Conservation (phyloP, 2,329 filamentous ascomycete species). For the Beauveria sp. region DNA sequence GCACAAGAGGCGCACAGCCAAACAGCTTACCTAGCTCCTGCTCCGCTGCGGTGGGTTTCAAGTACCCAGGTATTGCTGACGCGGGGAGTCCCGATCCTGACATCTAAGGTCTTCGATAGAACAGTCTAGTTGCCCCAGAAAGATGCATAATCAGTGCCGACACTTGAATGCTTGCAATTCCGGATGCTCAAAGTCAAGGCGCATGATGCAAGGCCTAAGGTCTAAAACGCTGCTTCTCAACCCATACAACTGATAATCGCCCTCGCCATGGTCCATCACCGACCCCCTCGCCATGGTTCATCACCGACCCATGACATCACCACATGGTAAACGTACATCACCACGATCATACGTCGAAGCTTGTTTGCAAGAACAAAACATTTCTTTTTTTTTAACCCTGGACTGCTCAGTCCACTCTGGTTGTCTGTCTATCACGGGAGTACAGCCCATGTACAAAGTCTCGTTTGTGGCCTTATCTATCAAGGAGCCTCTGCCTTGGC, state of each 20-base stretch:
- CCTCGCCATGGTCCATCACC: no score
- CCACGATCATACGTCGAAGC: not conserved
- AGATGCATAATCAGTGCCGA: not conserved
- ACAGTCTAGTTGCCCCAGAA: not conserved
- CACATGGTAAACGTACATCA: not conserved
- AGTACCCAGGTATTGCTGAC: not conserved
- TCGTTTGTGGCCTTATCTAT: constrained; percentile 19
- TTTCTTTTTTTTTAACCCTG: constrained; percentile 23
- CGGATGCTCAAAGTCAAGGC: not conserved
- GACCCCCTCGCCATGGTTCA: not conserved
- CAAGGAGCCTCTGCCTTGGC: constrained; percentile 20
- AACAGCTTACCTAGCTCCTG: not conserved
- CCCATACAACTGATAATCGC: no score
- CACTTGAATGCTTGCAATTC: not conserved
- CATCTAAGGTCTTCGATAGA: not conserved
- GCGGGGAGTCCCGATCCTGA: not conserved
- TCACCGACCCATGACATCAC: not conserved
- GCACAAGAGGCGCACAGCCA: not conserved
- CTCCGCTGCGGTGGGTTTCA: not conserved
- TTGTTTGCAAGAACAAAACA: constrained; percentile 14
- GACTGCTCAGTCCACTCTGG: constrained; percentile 26
- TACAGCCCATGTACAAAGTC: constrained; percentile 18
- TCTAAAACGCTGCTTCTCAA: no score
- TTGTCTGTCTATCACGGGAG: constrained; percentile 25
- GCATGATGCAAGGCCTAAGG: no score